Percentiles rank a stretch among this genome's conserved stretches.
Conservation (phyloP, 2,329 filamentous ascomycete genomes). For the Periconia macrospinosa region DNA sequence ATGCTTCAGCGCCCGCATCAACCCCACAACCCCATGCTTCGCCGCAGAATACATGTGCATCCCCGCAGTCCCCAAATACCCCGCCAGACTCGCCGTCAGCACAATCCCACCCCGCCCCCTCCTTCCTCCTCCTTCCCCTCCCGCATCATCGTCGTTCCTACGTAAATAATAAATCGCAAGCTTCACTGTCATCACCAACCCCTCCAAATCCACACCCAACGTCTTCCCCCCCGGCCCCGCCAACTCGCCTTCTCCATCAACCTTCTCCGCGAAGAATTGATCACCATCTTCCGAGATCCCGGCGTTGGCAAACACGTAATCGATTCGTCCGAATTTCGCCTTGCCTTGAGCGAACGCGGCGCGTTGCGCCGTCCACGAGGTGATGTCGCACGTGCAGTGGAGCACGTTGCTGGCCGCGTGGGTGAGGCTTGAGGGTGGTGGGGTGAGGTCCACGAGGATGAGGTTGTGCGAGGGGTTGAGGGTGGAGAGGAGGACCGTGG, state of each 20-base stretch:
- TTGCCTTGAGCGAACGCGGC: conserved; percentile 47
- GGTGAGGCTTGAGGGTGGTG: conserved; percentile 37
- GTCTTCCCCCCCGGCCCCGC: conserved; percentile 50
- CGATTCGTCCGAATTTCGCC: conserved; percentile 48
- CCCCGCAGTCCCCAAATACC: conserved; percentile 52
- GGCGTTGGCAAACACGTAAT: conserved; percentile 54
- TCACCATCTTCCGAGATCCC: conserved; percentile 53
- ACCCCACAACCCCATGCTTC: conserved; percentile 55
- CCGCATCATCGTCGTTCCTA: conserved; percentile 45
- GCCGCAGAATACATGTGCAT: conserved; percentile 53
- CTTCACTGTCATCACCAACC: conserved; percentile 51
- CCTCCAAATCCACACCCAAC: conserved; percentile 51
- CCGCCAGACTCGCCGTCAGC: conserved; percentile 53
- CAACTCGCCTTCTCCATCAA: conserved; percentile 47
- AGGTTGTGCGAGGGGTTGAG: conserved; percentile 46
- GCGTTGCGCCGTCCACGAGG: conserved; percentile 50
- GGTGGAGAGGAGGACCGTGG: conserved; percentile 41
- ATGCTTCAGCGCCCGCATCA: conserved; percentile 54
- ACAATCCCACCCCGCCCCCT: conserved; percentile 44
- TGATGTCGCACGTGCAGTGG: conserved; percentile 49
- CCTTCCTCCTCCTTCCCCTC: conserved; percentile 8
- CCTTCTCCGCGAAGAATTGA: conserved; percentile 53
- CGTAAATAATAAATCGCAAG: conserved; percentile 52
- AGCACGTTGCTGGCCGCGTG: conserved; percentile 31
- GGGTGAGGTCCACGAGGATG: conserved; percentile 44